These are phyloP conservation scores for Raphidocelis subcapitata DNA, from an alignment of 139 green algal genomes.

Conservation along the genomic window DNA sequence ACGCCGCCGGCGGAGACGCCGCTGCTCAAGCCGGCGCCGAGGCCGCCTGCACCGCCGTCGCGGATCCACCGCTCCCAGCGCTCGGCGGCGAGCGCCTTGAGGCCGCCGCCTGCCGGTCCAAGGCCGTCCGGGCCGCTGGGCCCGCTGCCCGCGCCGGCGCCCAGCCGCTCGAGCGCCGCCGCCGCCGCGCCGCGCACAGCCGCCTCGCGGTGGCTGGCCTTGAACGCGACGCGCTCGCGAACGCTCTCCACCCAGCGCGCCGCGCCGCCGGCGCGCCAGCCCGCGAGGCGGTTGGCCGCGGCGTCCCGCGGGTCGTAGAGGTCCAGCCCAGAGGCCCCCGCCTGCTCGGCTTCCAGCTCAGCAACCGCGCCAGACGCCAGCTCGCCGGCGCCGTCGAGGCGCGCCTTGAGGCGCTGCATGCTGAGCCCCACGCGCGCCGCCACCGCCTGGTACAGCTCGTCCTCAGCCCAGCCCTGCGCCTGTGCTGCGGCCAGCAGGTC, in stretches of 20 bases:
- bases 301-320: constrained; percentile 31
- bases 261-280: background rate
- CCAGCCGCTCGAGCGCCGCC: background rate
- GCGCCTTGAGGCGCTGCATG: constrained; percentile 24
- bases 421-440: constrained; percentile 28
- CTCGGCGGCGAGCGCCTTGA: too few species aligned
- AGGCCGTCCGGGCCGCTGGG: too few species aligned
- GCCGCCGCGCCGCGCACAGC: background rate
- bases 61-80: too few species aligned
- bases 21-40: too few species aligned
- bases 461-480: constrained; percentile 45
- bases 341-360: constrained; percentile 1
- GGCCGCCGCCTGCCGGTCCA: too few species aligned
- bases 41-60: too few species aligned
- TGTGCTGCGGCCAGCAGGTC: constrained; percentile 50
- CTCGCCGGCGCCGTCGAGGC: constrained; percentile 18
- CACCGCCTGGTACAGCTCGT: constrained; percentile 53
- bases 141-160: too few species aligned
- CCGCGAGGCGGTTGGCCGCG: background rate
- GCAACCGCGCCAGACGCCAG: background rate
- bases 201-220: constrained; percentile 30
- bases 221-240: constrained; percentile 36
- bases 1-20: too few species aligned
- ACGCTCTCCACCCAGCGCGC: background rate
- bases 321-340: constrained; percentile 23